Conservation (phyloP, 108 stramenopile genomes). For the Discostella pseudostelligera region DNA sequence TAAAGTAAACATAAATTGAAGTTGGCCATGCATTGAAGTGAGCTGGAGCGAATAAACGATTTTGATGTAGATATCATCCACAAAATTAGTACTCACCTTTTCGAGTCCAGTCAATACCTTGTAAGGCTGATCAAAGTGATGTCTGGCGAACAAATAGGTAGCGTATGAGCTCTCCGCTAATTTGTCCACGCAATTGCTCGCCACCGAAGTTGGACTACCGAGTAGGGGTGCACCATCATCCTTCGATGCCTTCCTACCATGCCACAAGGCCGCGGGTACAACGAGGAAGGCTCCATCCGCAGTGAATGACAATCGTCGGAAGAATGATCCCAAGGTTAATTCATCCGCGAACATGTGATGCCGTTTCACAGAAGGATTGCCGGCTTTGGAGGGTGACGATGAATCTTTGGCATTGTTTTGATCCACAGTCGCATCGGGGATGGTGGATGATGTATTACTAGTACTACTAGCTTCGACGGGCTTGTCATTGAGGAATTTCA, state of each 20-base stretch:
- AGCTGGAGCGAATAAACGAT: background rate
- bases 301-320: conserved; percentile 88
- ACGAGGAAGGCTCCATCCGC: conserved; percentile 90
- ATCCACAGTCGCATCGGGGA: too few species aligned
- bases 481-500: conserved; percentile 32
- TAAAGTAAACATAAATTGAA: conserved; percentile 12
- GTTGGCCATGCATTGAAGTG: background rate
- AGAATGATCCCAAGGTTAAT: conserved; percentile 85
- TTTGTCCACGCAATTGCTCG: conserved; percentile 16
- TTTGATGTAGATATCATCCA: background rate
- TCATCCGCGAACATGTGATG: conserved; percentile 87
- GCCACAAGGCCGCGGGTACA: conserved; percentile 88
- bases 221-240: conserved; percentile 9
- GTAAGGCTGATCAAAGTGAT: conserved; percentile 80
- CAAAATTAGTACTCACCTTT: conserved; percentile 45
- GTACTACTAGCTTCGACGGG: background rate
- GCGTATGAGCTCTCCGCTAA: conserved; percentile 55
- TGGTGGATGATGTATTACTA: background rate
- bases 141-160: conserved; percentile 75
- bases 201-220: conserved; percentile 8
- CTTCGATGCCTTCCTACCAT: conserved; percentile 20
- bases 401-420: conserved; percentile 1
- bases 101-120: conserved; percentile 75
- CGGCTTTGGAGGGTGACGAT: background rate
- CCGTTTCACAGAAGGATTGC: conserved; percentile 9